Evolutionary conservation across 2,329 filamentous ascomycete genomes (phyloP).

Genomic region (Penicillium sp.): DNA sequence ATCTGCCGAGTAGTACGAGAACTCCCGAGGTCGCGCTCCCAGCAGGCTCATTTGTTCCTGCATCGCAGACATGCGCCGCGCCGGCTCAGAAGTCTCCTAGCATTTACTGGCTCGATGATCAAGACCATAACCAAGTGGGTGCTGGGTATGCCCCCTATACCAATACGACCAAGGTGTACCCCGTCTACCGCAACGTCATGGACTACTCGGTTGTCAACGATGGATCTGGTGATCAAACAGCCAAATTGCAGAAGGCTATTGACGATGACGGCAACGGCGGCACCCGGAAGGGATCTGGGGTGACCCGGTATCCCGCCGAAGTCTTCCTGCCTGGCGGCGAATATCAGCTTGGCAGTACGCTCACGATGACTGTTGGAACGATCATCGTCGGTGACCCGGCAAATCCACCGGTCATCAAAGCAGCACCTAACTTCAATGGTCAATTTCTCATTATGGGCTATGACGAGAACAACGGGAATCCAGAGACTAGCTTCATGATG

Average conservation of each 20-base stretch:
- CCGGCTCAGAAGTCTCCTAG: conserved; percentile 4
- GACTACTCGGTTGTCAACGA: conserved; percentile 27
- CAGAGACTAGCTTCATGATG: conserved; percentile 34
- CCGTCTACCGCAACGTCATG: conserved; percentile 30
- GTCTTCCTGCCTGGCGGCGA: conserved; percentile 30
- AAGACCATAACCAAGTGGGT: conserved; percentile 25
- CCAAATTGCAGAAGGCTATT: conserved; percentile 27
- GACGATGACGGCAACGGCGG: conserved; percentile 28
- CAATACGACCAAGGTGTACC: conserved; percentile 15
- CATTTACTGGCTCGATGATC: conserved; percentile 26
- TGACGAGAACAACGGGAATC: conserved; percentile 21
- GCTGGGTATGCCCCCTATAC: conserved; percentile 26
- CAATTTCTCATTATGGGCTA: conserved; percentile 31
- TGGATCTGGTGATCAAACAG: conserved; percentile 26
- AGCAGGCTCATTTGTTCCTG: conserved; percentile 2
- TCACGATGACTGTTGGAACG: conserved; percentile 31
- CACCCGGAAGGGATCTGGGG: conserved; percentile 25
- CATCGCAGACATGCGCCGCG: conserved; percentile 17
- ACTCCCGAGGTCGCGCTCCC: no score
- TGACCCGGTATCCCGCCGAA: conserved; percentile 28
- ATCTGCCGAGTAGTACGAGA: background rate
- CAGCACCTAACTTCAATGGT: conserved; percentile 23
- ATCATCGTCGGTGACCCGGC: conserved; percentile 34
- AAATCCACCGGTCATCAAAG: conserved; percentile 31
- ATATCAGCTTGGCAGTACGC: conserved; percentile 25